A percentile compares a stretch with the other conserved stretches of the same genome.
Evolutionary conservation across 2,329 filamentous ascomycete genomes (phyloP).

Genomic region (Rhytidhysteron rufulum): DNA sequence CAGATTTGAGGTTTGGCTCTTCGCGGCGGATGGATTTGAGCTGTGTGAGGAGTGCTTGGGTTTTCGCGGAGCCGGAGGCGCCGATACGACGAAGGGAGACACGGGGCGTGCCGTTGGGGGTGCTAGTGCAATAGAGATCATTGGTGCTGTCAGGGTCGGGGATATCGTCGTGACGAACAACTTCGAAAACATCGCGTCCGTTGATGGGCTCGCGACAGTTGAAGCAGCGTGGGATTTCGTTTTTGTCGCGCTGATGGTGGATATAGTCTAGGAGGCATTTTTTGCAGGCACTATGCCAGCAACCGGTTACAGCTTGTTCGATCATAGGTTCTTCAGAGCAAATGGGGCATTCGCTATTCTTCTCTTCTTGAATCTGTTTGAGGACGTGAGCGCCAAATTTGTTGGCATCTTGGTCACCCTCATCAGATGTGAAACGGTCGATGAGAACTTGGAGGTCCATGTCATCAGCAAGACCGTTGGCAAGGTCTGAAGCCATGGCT

Average conservation of each 20-base stretch:
- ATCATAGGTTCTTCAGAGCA: slow-evolving; percentile 96
- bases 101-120: slow-evolving; percentile 36
- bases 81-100: slow-evolving; percentile 61
- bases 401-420: slow-evolving; percentile 56
- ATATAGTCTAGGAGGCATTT: slow-evolving; percentile 89
- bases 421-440: slow-evolving; percentile 69
- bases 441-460: slow-evolving; percentile 92
- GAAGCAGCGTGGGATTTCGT: slow-evolving; percentile 77
- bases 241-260: slow-evolving; percentile 75
- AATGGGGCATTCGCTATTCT: slow-evolving; percentile 85
- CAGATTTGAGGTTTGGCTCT: slow-evolving; percentile 72
- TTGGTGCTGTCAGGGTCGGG: slow-evolving; percentile 41
- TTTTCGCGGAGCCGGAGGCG: slow-evolving; percentile 79
- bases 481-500: slow-evolving; percentile 70
- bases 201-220: slow-evolving; percentile 84
- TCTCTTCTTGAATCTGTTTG: slow-evolving; percentile 85
- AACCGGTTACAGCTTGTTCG: slow-evolving; percentile 89
- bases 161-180: slow-evolving; percentile 72
- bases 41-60: slow-evolving; percentile 72
- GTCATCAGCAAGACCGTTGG: slow-evolving; percentile 81
- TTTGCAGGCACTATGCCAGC: slow-evolving; percentile 97
- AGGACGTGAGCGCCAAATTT: slow-evolving; percentile 83
- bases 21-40: slow-evolving; percentile 65
- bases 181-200: slow-evolving; percentile 83
- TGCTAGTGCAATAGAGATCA: slow-evolving; percentile 19